Base-by-base conservation (phyloP, 768 basidiomycete genomes). In the Exsudoporus frostii region DNA sequence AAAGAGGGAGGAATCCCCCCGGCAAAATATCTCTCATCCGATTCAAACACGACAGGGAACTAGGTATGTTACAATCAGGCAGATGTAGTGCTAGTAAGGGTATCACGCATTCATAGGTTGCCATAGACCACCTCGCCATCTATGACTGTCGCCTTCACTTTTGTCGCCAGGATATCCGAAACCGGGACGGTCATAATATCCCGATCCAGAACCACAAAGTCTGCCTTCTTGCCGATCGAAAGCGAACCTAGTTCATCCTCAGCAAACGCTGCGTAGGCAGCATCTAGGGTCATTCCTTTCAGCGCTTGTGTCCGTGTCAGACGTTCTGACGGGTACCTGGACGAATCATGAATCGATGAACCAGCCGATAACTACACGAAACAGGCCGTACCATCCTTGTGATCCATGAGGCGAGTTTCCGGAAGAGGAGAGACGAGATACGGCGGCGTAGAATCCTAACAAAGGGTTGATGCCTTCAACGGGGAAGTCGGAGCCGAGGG, bases 401-500 rank as follows among this genome's bases (percentile, higher is more conserved):
- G 73, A 48, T 1, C 94, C 95, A 53, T 95, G 90, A 0, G 95
- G 96, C 20, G 90, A 93, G 17, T 74, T 72, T 0, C 92, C 92
- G 13, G 81, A 75, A 2, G 77, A 74, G 22, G 80, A 78, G 6
- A 91, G 74, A 14, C 95, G 80, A 1, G 92, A 78, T 2, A 93
- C 79, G 0, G 92, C 92, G 6, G 96, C 93, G 60, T 94, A 92
- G 70, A 97, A 95, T 0, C 91, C 92, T 4, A 88, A 74, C 32
- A 98, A 73, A 0, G 96, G 95, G 63, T 96, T 91, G 48, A 96
- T 86, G 10, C 83, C 80, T 69, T 98, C 95, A 4, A 98, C 85
- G 0, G 96, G 96, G 69, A 98, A 97, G 68, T 98, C 95, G 3
- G 92, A 92, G 3, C 96, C 95, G 2, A 98, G 76, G 0, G 92